Conservation (phyloP, 2,329 filamentous ascomycete species). For the Aspergillus glaucus region DNA sequence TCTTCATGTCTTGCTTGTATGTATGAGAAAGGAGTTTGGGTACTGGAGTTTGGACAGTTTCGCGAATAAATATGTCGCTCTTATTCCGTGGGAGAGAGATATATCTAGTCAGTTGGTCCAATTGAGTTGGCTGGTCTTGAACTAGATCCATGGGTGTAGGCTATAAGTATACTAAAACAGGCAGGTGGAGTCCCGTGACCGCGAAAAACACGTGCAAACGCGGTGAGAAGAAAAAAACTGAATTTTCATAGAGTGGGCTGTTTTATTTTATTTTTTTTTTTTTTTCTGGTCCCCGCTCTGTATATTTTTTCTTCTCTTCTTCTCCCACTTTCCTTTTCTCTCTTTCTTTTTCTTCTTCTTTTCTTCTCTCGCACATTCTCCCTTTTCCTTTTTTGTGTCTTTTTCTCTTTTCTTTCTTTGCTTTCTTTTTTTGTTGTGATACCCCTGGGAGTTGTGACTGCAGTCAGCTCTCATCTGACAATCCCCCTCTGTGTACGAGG, state of each 20-base stretch:
- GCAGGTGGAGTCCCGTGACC: not conserved
- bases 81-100: no score
- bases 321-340: constrained; percentile 15
- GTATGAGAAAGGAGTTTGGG: not conserved
- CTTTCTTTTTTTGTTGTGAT: no score
- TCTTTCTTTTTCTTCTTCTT: constrained; percentile 17
- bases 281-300: constrained; percentile 17
- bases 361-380: constrained; percentile 26
- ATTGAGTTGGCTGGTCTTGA: not conserved
- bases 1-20: not conserved
- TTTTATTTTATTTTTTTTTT: not conserved
- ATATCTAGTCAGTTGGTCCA: no score
- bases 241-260: not conserved
- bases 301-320: constrained; percentile 5
- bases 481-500: no score
- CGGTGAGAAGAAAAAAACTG: not conserved
- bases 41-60: not conserved
- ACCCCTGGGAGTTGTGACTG: not conserved
- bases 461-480: not conserved
- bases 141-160: not conserved
- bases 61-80: no score
- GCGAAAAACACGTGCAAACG: constrained; percentile 1
- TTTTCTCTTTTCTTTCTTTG: constrained; percentile 10
- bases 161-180: no score
- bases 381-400: constrained; percentile 24